Evolutionary conservation across 2,329 filamentous ascomycete genomes (phyloP).

Genomic region (Talaromyces sp.): DNA sequence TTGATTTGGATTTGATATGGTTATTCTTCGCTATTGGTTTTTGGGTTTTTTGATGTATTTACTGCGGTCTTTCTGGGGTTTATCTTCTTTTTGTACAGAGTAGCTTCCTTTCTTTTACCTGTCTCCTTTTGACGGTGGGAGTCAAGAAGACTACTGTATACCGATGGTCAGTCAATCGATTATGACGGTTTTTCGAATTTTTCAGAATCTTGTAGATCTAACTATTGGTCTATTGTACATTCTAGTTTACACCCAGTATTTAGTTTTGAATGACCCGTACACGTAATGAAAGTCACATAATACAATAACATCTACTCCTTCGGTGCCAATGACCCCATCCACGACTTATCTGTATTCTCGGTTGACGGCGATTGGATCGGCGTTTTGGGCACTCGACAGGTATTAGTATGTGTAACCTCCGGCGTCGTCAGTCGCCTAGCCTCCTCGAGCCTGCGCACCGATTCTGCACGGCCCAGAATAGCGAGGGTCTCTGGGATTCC

Average conservation of each 20-base stretch:
- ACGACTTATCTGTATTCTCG: conserved; percentile 18
- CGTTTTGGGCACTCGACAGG: conserved; percentile 7
- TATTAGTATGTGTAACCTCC: not conserved
- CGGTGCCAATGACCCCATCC: conserved; percentile 31
- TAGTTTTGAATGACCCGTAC: not conserved
- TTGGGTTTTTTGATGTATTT: not conserved
- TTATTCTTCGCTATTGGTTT: not conserved
- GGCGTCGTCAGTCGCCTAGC: conserved; percentile 27
- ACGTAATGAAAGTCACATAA: not conserved
- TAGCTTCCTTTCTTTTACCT: not conserved
- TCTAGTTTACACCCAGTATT: not conserved
- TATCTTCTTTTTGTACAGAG: conserved; percentile 2
- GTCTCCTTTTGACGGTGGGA: not conserved
- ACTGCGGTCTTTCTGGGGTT: conserved; percentile 1
- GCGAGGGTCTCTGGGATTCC: conserved; percentile 49
- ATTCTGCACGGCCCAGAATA: conserved; percentile 51
- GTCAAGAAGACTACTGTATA: conserved; percentile 7
- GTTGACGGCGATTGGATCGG: not conserved
- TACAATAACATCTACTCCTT: conserved; percentile 14
- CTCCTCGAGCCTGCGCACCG: conserved; percentile 39
- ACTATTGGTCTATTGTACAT: not conserved
- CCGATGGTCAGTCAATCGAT: conserved; percentile 12
- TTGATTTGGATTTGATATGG: conserved; percentile 10
- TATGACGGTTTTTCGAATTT: not conserved
- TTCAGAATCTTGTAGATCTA: not conserved